These are phyloP conservation scores for Suillus lakei DNA, from an alignment of 768 basidiomycete species.

Conservation along the genomic window DNA sequence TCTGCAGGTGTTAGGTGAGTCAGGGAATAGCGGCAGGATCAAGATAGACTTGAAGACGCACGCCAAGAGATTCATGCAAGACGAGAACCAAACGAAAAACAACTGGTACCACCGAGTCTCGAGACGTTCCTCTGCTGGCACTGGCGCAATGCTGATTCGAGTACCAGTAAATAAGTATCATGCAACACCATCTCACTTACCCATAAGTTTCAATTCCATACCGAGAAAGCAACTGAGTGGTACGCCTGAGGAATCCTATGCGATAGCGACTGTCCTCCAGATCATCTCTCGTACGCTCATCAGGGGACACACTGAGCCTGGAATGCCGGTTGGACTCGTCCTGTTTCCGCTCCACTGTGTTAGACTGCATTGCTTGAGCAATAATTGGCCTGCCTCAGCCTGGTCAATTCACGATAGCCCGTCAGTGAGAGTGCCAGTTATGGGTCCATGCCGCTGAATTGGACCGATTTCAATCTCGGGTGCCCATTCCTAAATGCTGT, in stretches of 20 bases:
- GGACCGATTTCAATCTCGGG: neutral
- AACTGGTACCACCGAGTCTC: slow-evolving; percentile 49
- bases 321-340: neutral
- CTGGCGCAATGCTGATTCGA: slow-evolving; percentile 41
- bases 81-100: slow-evolving; percentile 55
- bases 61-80: slow-evolving; percentile 48
- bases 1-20: slow-evolving; percentile 26
- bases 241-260: slow-evolving; percentile 20
- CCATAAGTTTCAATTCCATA: slow-evolving; percentile 49
- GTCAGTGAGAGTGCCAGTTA: neutral
- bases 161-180: too few species aligned
- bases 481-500: neutral
- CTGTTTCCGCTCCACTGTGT: neutral
- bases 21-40: neutral
- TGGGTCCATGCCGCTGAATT: too few species aligned
- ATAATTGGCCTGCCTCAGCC: neutral
- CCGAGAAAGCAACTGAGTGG: slow-evolving; percentile 34
- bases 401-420: neutral
- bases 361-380: neutral
- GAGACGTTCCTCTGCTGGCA: slow-evolving; percentile 38
- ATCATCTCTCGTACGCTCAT: slow-evolving; percentile 27
- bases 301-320: neutral
- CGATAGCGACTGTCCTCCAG: neutral
- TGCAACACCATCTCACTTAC: slow-evolving; percentile 24
- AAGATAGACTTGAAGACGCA: slow-evolving; percentile 27